These are phyloP conservation scores for Termitomyces sp. DNA, from an alignment of 768 basidiomycete species.

Conservation along the genomic window DNA sequence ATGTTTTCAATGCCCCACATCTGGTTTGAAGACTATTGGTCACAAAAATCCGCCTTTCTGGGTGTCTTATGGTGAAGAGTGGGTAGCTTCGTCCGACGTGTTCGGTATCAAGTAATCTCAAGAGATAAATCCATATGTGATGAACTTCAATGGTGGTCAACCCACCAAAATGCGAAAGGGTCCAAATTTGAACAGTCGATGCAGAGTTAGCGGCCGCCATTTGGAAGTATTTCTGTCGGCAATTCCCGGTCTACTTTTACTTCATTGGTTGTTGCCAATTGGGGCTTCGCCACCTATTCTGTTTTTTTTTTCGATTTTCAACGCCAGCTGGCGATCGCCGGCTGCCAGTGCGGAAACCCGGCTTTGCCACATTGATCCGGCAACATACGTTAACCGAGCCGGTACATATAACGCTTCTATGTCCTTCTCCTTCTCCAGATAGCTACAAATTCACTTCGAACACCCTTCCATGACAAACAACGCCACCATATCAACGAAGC, in stretches of 20 bases:
- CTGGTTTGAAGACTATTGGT: background rate
- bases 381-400: background rate
- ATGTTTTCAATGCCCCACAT: background rate
- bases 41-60: background rate
- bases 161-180: too few species aligned
- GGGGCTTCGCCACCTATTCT: background rate
- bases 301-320: background rate
- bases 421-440: background rate
- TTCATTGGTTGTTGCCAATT: too few species aligned
- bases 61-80: background rate
- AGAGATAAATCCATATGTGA: too few species aligned
- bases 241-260: too few species aligned
- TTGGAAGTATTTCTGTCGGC: background rate
- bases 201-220: background rate
- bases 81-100: background rate
- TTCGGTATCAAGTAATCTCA: background rate
- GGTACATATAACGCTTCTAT: background rate
- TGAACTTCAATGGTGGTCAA: too few species aligned
- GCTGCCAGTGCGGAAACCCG: background rate
- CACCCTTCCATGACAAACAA: constrained; percentile 18
- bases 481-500: constrained; percentile 40
- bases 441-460: background rate
- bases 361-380: background rate
- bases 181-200: too few species aligned
- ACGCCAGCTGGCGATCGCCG: background rate